phyloP scores from a whole-genome alignment of 2,329 filamentous ascomycete species.

The Mariannaea elegans region DNA sequence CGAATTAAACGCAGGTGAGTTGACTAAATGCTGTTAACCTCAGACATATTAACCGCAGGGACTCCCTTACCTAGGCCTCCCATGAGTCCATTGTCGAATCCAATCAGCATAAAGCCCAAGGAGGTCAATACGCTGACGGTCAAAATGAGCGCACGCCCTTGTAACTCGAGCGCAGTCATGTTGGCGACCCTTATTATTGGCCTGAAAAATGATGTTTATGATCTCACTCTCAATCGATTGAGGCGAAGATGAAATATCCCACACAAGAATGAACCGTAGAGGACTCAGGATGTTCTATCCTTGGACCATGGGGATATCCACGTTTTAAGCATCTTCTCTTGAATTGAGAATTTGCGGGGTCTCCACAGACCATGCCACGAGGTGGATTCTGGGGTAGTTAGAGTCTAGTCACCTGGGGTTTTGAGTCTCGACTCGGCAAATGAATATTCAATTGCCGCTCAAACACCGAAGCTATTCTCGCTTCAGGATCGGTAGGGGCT shows the following conservation, averaged over 20 bases:
- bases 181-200: neutral
- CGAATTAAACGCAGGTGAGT: slow-evolving; percentile 49
- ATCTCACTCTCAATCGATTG: neutral
- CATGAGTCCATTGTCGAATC: slow-evolving; percentile 57
- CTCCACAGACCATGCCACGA: slow-evolving; percentile 19
- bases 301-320: neutral
- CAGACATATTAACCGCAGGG: slow-evolving; percentile 20
- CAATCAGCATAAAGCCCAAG: slow-evolving; percentile 58
- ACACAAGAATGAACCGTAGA: too few species aligned
- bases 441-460: slow-evolving; percentile 11
- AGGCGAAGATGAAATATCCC: neutral
- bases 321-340: neutral
- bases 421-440: neutral
- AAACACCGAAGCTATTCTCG: neutral
- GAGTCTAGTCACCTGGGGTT: slow-evolving; percentile 12
- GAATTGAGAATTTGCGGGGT: slow-evolving; percentile 1
- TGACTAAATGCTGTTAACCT: slow-evolving; percentile 41
- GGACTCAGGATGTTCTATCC: too few species aligned
- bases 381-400: slow-evolving; percentile 13
- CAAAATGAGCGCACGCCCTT: slow-evolving; percentile 50
- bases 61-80: slow-evolving; percentile 44
- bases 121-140: slow-evolving; percentile 55
- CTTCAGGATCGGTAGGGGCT: neutral
- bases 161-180: slow-evolving; percentile 23
- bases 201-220: too few species aligned